These are phyloP conservation scores for Emydomyces testavorans DNA, from an alignment of 2,329 filamentous ascomycete genomes.

Conservation along the genomic window DNA sequence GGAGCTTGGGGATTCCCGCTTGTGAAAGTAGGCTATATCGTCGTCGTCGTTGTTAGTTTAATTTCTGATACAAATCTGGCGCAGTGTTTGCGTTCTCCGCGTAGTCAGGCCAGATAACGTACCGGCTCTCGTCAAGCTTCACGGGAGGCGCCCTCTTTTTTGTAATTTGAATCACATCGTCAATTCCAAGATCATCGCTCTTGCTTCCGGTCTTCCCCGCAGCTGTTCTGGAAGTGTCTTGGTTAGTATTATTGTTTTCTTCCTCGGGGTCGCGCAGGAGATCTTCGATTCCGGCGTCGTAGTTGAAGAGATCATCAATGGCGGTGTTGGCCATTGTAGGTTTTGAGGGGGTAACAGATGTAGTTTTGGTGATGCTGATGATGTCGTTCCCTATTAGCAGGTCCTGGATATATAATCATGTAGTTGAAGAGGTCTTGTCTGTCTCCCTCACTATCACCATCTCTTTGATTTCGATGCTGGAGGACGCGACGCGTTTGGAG, in stretches of 20 bases:
- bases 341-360: neutral
- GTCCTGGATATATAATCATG: too few species aligned
- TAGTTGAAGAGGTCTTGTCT: neutral
- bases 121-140: slow-evolving; percentile 78
- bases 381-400: too few species aligned
- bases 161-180: slow-evolving; percentile 71
- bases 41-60: slow-evolving; percentile 2
- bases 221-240: slow-evolving; percentile 17
- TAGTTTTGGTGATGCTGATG: too few species aligned
- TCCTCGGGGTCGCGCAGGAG: slow-evolving; percentile 33
- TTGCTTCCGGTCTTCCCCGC: slow-evolving; percentile 27
- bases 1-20: slow-evolving; percentile 71
- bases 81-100: too few species aligned
- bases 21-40: slow-evolving; percentile 62
- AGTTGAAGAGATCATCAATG: slow-evolving; percentile 62
- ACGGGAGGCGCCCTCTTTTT: slow-evolving; percentile 67
- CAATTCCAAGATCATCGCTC: slow-evolving; percentile 58
- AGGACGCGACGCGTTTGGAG: slow-evolving; percentile 9
- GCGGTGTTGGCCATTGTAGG: slow-evolving; percentile 3
- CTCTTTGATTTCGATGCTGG: neutral
- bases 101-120: too few species aligned
- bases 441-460: too few species aligned
- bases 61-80: too few species aligned
- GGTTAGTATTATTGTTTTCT: slow-evolving; percentile 2
- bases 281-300: slow-evolving; percentile 51